These are phyloP conservation scores for Amphichorda felina DNA, from an alignment of 2,329 filamentous ascomycete genomes.

Conservation along the genomic window DNA sequence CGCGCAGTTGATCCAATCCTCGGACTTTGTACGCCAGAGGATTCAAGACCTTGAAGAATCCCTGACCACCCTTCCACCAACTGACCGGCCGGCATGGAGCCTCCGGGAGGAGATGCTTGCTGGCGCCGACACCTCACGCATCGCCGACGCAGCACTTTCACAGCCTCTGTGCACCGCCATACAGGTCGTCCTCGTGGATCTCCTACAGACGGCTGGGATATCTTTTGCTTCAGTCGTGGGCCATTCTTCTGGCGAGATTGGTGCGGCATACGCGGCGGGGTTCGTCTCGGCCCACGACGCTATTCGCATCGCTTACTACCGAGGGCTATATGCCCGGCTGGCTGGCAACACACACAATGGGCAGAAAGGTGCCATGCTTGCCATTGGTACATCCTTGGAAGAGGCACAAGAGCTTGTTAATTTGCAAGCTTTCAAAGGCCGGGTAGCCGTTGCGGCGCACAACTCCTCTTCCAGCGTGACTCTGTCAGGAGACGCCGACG, in stretches of 20 bases:
- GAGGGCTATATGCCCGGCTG: slow-evolving; percentile 8
- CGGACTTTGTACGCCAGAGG: background rate
- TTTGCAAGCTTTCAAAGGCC: slow-evolving; percentile 4
- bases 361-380: slow-evolving; percentile 1
- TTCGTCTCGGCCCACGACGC: slow-evolving; percentile 7
- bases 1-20: slow-evolving; percentile 7
- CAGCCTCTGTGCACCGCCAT: slow-evolving; percentile 26
- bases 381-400: background rate
- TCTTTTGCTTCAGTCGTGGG: slow-evolving; percentile 20
- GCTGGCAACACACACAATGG: background rate
- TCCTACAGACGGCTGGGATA: slow-evolving; percentile 25
- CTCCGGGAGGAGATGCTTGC: slow-evolving; percentile 17
- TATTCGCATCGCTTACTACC: slow-evolving; percentile 11
- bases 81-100: slow-evolving; percentile 17
- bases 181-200: slow-evolving; percentile 26
- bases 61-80: slow-evolving; percentile 11
- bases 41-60: slow-evolving; percentile 11
- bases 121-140: slow-evolving; percentile 11
- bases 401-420: background rate
- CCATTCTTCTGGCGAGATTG: slow-evolving; percentile 32
- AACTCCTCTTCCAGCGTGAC: slow-evolving; percentile 13
- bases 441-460: slow-evolving; percentile 11
- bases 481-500: slow-evolving; percentile 16
- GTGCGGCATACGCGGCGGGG: slow-evolving; percentile 23
- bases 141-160: slow-evolving; percentile 20